Evolutionary conservation across 805 yeast species (phyloP).

Genomic region (Kazachstania taianensis): DNA sequence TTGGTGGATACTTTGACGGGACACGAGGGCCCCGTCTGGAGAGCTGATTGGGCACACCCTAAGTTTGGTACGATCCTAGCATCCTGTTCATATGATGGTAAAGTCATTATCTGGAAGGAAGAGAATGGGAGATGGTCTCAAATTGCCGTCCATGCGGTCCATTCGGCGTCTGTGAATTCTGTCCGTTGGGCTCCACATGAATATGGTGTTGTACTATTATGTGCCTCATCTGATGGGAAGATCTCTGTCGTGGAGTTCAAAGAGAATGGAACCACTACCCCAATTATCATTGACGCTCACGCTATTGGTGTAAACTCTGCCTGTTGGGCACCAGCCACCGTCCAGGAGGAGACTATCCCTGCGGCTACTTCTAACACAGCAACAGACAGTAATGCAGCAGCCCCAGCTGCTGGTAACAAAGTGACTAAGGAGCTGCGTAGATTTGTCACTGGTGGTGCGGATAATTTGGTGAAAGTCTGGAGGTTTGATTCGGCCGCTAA

Average conservation of each 20-base stretch:
- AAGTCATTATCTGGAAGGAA: constrained; percentile 90
- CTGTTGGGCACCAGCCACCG: constrained; percentile 73
- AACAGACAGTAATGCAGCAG: neutral
- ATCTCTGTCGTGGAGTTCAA: constrained; percentile 85
- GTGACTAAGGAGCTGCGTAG: constrained; percentile 45
- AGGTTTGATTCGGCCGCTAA: constrained; percentile 44
- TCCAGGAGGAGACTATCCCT: constrained; percentile 19
- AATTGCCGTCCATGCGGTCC: constrained; percentile 78
- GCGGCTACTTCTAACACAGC: constrained; percentile 24
- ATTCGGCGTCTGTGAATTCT: constrained; percentile 89
- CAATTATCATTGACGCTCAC: constrained; percentile 58
- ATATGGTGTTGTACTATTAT: constrained; percentile 82
- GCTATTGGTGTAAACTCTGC: constrained; percentile 91
- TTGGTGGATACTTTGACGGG: constrained; percentile 78
- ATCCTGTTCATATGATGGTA: constrained; percentile 91
- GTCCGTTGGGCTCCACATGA: constrained; percentile 97
- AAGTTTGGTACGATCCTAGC: constrained; percentile 93
- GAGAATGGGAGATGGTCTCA: constrained; percentile 81
- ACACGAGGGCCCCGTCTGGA: constrained; percentile 99
- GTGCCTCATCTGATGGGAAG: constrained; percentile 88
- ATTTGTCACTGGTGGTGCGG: constrained; percentile 92
- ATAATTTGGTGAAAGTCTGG: constrained; percentile 91
- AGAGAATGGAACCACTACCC: constrained; percentile 73
- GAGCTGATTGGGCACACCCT: constrained; percentile 98
- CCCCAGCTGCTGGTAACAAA: neutral